Evolutionary conservation across 306 rosid genomes (phyloP).

Genomic region (Urtica urens): DNA sequence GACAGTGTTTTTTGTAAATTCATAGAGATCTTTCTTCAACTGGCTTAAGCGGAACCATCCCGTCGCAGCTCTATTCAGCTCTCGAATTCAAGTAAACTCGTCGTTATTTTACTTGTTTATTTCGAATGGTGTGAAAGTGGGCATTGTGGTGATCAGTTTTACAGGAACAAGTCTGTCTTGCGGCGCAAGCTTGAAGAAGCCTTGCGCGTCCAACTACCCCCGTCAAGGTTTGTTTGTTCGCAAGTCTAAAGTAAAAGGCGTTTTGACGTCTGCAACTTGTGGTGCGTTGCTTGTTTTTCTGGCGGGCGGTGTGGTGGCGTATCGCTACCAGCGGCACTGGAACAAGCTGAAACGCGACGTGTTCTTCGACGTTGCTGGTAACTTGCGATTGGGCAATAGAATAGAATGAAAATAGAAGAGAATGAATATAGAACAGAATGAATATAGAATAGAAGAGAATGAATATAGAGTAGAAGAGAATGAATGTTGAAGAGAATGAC

Average conservation of each 20-base stretch:
- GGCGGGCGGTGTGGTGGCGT: slow-evolving; percentile 46
- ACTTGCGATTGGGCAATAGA: too few species aligned
- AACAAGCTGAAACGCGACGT: slow-evolving; percentile 30
- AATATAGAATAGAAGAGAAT: too few species aligned
- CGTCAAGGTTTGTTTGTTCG: slow-evolving; percentile 41
- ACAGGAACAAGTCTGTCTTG: slow-evolving; percentile 59
- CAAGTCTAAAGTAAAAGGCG: slow-evolving; percentile 35
- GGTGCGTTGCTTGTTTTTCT: slow-evolving; percentile 49
- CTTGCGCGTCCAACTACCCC: slow-evolving; percentile 59
- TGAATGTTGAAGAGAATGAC: too few species aligned
- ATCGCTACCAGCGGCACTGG: slow-evolving; percentile 23
- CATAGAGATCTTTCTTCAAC: slow-evolving; percentile 84
- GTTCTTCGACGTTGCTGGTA: slow-evolving; percentile 81
- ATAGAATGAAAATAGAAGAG: too few species aligned
- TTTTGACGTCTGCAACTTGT: slow-evolving; percentile 46
- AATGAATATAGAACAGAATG: too few species aligned
- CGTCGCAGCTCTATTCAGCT: slow-evolving; percentile 50
- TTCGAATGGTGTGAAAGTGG: neutral
- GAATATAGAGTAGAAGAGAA: too few species aligned
- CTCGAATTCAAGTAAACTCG: slow-evolving; percentile 49
- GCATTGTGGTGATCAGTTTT: slow-evolving; percentile 66
- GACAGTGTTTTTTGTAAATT: neutral
- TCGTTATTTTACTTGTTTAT: neutral
- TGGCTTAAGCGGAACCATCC: slow-evolving; percentile 59
- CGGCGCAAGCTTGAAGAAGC: slow-evolving; percentile 49